Evolutionary conservation across 352 stramenopile species (phyloP).

Genomic region (Pythium sukuiense): DNA sequence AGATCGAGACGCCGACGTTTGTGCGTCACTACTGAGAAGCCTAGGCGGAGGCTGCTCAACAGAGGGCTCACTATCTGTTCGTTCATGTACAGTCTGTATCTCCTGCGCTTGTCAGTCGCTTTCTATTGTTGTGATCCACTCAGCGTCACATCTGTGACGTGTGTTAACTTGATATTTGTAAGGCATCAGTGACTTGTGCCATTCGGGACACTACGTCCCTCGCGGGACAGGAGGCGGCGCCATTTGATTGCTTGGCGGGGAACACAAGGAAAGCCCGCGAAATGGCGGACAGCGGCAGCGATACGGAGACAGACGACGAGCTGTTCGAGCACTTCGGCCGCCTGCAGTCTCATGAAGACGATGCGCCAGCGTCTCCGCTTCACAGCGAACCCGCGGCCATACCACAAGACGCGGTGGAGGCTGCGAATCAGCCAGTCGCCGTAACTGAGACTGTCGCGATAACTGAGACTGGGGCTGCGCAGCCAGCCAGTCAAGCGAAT

Average conservation of each 20-base stretch:
- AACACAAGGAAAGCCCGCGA: neutral
- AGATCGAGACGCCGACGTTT: conserved; percentile 34
- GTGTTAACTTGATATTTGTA: too few species aligned
- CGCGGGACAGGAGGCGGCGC: neutral
- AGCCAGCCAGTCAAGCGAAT: neutral
- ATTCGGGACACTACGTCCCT: conserved; percentile 6
- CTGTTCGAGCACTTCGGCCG: conserved; percentile 7
- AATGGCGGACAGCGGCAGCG: conserved; percentile 12
- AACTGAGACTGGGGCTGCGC: too few species aligned
- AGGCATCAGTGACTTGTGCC: conserved; percentile 26
- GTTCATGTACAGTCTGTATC: too few species aligned
- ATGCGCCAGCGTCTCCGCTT: neutral
- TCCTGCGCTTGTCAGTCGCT: too few species aligned
- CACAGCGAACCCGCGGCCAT: neutral
- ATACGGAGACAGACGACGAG: conserved; percentile 27
- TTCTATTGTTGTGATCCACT: too few species aligned
- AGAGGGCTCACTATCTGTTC: too few species aligned
- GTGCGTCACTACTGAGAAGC: conserved; percentile 27
- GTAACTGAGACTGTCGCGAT: too few species aligned
- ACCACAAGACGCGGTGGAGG: neutral
- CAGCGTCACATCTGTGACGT: too few species aligned
- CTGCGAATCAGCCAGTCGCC: neutral
- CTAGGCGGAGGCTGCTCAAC: too few species aligned
- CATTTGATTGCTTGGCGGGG: neutral
- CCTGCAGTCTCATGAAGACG: neutral